A percentile compares a stretch with the other conserved stretches of the same genome.
Conservation (phyloP, 805 yeast species). For the Candida arabinofermentans region DNA sequence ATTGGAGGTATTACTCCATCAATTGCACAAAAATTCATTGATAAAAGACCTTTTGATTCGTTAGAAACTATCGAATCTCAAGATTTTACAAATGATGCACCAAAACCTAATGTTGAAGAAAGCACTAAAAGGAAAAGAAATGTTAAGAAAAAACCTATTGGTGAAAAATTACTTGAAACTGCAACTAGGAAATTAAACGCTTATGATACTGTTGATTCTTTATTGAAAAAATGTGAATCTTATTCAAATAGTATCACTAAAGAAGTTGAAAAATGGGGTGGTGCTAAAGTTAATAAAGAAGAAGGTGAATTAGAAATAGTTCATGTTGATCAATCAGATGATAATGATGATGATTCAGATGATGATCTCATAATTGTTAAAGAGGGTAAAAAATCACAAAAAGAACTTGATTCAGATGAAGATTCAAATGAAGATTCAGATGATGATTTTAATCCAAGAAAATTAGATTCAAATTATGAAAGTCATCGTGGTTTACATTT, state of each 20-base stretch:
- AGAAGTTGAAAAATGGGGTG: conserved; percentile 89
- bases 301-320: conserved; percentile 64
- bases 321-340: conserved; percentile 40
- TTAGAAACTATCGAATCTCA: conserved; percentile 57
- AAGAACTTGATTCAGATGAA: neutral
- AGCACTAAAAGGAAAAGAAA: conserved; percentile 28
- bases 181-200: conserved; percentile 73
- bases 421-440: conserved; percentile 14
- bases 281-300: conserved; percentile 66
- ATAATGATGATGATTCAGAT: conserved; percentile 18
- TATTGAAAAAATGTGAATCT: conserved; percentile 76
- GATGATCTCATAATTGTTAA: conserved; percentile 25
- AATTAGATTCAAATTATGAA: conserved; percentile 16
- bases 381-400: conserved; percentile 11
- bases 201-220: conserved; percentile 90
- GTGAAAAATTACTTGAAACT: conserved; percentile 70
- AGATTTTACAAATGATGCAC: conserved; percentile 38
- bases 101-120: conserved; percentile 12
- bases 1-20: conserved; percentile 67
- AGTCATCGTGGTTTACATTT: neutral
- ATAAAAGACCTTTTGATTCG: conserved; percentile 63
- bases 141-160: conserved; percentile 51
- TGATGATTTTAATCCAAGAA: conserved; percentile 18
- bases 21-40: conserved; percentile 60
- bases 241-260: conserved; percentile 67